Evolutionary conservation across 805 yeast species (phyloP), one percentile per base, ranked within the genome.

Genomic region (Candida piceae): DNA sequence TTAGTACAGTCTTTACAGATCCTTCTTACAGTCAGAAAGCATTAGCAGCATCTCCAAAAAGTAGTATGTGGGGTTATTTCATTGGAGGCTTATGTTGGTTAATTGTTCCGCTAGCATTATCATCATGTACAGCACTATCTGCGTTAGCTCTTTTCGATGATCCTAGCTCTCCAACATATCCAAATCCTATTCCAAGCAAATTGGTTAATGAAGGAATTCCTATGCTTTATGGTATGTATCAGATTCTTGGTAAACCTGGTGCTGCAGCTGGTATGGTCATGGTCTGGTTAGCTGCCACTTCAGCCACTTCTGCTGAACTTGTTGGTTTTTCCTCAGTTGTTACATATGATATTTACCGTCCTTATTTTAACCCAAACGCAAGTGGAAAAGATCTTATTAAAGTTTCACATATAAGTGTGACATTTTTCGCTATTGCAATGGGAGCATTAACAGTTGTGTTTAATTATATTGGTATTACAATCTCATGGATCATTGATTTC

Each of bases 401-500:
- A n/a, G 56, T 60, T 16, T 54, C 64, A 4, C 71, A 66, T 35
- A 16, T 55, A 8, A 42, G 57, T 19, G 63, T 63, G 12, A 32
- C 59, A 13, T 46, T 48, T 1, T 77, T 76, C 49, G 76, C 78
- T 7, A 41, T 74, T 8, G 48, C 62, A 19, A 60, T 63, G 59
- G 69, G 63, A 7, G 63, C 60, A 7, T 40, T 64, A 17, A 57
- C 72, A 1, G 63, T 61, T 20, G 57, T 60, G 16, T 64, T 67
- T 52, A 64, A 64, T 49, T 64, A 66, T 41, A 54, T 60, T 32
- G 70, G 70, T 16, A 61, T 66, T 35, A 60, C 69, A 21, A 60
- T 63, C 20, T 57, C 63, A 5, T 67, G 70, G 70, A 49, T 66
- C 18, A 46, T 64, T 32, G 52, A 69, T 43, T 57, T 70, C 49